A percentile compares a stretch with the other conserved stretches of the same genome.
These are phyloP conservation scores for Tricholoma saponaceum DNA, from an alignment of 768 basidiomycete species.

Conservation along the genomic window DNA sequence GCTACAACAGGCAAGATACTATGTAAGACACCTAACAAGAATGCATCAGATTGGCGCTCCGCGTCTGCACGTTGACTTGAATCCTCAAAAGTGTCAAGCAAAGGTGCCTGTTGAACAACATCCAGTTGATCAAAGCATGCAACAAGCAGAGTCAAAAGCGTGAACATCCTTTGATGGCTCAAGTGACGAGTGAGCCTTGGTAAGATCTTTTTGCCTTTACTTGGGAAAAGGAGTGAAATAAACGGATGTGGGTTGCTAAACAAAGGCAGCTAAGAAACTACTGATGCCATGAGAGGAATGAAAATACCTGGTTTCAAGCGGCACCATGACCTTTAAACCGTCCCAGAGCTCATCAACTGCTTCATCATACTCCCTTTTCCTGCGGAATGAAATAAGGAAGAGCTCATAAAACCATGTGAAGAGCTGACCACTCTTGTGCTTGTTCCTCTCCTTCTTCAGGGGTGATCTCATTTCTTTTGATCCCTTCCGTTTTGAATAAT, in stretches of 20 bases:
- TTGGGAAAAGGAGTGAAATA: constrained; percentile 81
- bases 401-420: background rate
- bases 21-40: constrained; percentile 81
- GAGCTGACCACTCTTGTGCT: constrained; percentile 41
- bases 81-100: constrained; percentile 67
- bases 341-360: constrained; percentile 76
- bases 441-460: constrained; percentile 52
- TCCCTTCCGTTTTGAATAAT: constrained; percentile 80
- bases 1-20: constrained; percentile 82
- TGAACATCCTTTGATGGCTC: constrained; percentile 72
- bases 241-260: constrained; percentile 92
- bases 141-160: constrained; percentile 84
- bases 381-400: constrained; percentile 21
- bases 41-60: constrained; percentile 88
- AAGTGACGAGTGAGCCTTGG: constrained; percentile 87
- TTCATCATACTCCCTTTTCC: constrained; percentile 53
- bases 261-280: background rate
- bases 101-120: constrained; percentile 73
- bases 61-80: constrained; percentile 60
- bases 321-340: constrained; percentile 80
- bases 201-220: constrained; percentile 91
- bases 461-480: constrained; percentile 72
- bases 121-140: constrained; percentile 95
- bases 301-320: constrained; percentile 85
- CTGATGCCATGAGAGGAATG: background rate